Evolutionary conservation across 2,329 filamentous ascomycete species (phyloP).

Genomic region (Stachybotrys chartarum): DNA sequence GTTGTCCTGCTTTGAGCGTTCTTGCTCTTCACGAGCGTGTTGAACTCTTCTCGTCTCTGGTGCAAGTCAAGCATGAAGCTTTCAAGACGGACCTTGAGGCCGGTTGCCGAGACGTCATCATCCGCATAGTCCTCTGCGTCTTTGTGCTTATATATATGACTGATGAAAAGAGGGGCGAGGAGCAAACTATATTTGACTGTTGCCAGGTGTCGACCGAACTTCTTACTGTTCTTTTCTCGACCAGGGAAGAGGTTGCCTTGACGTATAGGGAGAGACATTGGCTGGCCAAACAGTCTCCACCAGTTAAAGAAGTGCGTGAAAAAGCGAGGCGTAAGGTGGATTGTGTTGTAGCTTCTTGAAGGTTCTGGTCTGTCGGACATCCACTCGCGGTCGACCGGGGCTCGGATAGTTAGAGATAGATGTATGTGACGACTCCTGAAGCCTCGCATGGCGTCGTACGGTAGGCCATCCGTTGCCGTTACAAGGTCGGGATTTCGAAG

Average conservation of each 20-base stretch:
- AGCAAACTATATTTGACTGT: conserved; percentile 97
- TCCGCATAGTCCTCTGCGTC: conserved; percentile 81
- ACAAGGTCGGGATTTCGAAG: conserved; percentile 74
- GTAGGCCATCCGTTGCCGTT: conserved; percentile 44
- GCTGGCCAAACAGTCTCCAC: conserved; percentile 95
- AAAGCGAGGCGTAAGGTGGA: conserved; percentile 89
- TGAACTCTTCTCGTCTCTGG: conserved; percentile 86
- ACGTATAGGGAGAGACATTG: conserved; percentile 88
- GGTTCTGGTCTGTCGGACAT: conserved; percentile 64
- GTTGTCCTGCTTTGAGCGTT: conserved; percentile 76
- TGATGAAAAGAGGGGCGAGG: conserved; percentile 86
- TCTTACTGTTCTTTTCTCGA: conserved; percentile 94
- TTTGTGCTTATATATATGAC: conserved; percentile 98
- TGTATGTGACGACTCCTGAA: conserved; percentile 97
- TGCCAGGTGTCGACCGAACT: conserved; percentile 93
- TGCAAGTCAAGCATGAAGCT: conserved; percentile 97
- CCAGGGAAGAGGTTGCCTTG: conserved; percentile 90
- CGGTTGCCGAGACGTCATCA: conserved; percentile 76
- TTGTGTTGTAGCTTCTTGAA: conserved; percentile 90
- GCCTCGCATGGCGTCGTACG: conserved; percentile 91
- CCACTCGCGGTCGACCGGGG: conserved; percentile 85
- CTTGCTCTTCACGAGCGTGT: conserved; percentile 68
- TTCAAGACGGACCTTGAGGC: conserved; percentile 91
- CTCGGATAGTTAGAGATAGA: conserved; percentile 83
- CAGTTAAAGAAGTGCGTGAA: conserved; percentile 98